Conservation (phyloP, 2,329 filamentous ascomycete genomes). For the Sporothrix euskadiensis region DNA sequence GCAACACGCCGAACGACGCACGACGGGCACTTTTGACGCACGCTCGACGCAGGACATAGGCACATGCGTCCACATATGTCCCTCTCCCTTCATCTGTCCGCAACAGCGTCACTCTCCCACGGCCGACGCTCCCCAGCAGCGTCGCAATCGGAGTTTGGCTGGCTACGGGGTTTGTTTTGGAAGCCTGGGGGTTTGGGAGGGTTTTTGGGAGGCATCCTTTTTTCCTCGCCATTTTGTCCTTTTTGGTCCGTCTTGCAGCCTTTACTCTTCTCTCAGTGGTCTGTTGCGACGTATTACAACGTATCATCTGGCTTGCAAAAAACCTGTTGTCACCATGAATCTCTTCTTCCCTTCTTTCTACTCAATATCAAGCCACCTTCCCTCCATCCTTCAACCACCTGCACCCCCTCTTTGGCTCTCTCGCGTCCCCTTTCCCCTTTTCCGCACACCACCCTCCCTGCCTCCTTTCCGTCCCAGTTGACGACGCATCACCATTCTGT, state of each 20-base stretch:
- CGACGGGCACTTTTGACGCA: neutral
- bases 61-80: neutral
- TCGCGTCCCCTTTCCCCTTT: slow-evolving; percentile 9
- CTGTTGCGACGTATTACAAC: neutral
- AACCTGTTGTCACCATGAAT: neutral
- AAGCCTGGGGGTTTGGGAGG: neutral
- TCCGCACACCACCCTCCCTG: neutral
- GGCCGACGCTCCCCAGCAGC: neutral
- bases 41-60: neutral
- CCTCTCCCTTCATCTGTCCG: neutral
- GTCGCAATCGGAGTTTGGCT: slow-evolving; percentile 6
- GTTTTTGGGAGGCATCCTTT: neutral
- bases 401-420: neutral
- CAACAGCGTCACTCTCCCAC: neutral
- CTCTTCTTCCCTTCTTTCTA: neutral
- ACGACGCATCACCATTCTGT: slow-evolving; percentile 5
- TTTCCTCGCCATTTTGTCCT: neutral
- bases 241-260: neutral
- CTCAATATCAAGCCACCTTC: neutral
- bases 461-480: neutral
- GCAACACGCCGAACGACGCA: neutral
- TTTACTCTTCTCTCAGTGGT: neutral
- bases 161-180: neutral
- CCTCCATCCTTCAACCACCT: neutral
- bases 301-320: neutral